Base-by-base conservation (phyloP, 1,284 basidiomycete genomes). In the Sporisorium scitamineum region DNA sequence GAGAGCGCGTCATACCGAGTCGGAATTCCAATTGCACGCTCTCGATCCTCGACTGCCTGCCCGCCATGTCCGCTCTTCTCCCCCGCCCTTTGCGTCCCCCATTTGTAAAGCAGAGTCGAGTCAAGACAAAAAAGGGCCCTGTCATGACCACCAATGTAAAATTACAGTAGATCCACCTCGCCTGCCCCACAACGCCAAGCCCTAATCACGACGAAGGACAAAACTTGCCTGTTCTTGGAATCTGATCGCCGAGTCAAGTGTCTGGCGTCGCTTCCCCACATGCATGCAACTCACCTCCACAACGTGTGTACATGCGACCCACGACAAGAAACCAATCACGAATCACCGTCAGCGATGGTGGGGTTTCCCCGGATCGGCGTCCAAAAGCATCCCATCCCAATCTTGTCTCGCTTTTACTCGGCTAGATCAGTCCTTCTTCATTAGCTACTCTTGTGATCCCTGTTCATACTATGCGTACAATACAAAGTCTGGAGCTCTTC, bases 311-410 rank as follows among this genome's bases (percentile, higher is more conserved):
- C 37, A 37, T 3, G 8, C 6, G 14, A 6, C 34, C 34, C 13
- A 37, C 13, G 14, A 37, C 34, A 3, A 14, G 14, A 13, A 13
- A 7, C 13, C 37, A 39, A 39, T 18, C 37, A 39, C 37, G 3
- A 39, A 18, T 22, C 31, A 26, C 24, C 22, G 20, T 53, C 11
- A 9, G 48, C 26, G 13, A 27, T 24, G 31, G 22, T 34, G 16
- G 18, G 27, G 56, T 65, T 65, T 65, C 55, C 62, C 62, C 62
- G 62, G 55, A 65, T 54, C 62, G 62, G 55, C 61, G 50, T 58
- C 56, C 52, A 48, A 47, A 37, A n/a, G 39, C 52, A 42, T 29
- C 22, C 3, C 52, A 42, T 29, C 22, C 3, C 34, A 34, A 20
- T 47, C 34, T 22, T 48, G 34, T 62, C 32, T 44, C 48, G 29